These are phyloP conservation scores for Cephaloascus albidus DNA, from an alignment of 805 yeast species.

Conservation along the genomic window DNA sequence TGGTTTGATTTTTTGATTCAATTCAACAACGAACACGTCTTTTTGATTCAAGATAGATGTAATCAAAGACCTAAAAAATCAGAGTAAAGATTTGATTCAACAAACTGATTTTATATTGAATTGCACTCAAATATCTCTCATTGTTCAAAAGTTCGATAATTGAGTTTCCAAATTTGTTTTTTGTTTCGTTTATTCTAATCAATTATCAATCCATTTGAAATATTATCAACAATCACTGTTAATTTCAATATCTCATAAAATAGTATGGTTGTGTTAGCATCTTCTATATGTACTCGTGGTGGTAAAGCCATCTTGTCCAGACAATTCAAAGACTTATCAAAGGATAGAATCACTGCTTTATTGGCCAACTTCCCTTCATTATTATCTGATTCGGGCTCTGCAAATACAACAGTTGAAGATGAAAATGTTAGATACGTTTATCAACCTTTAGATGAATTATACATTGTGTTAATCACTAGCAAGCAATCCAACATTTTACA, in stretches of 20 bases:
- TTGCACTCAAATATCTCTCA: no score
- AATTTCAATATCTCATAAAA: no score
- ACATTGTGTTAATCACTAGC: conserved; percentile 85
- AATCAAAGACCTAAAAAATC: no score
- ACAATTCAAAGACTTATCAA: conserved; percentile 78
- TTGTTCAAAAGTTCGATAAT: no score
- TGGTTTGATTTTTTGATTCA: no score
- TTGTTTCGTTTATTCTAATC: no score
- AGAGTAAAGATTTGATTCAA: no score
- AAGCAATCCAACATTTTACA: conserved; percentile 86
- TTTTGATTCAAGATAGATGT: no score
- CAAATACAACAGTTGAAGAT: conserved; percentile 92
- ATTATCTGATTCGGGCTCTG: conserved; percentile 58
- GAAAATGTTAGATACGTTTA: conserved; percentile 87
- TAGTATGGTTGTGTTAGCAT: conserved; percentile 75
- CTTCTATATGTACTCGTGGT: conserved; percentile 86
- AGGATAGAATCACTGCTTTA: conserved; percentile 78
- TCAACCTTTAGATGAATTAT: conserved; percentile 91
- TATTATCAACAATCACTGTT: no score
- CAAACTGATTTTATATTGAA: no score
- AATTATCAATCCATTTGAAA: no score
- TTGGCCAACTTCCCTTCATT: conserved; percentile 80
- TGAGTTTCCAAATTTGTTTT: no score
- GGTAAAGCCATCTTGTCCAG: conserved; percentile 91
- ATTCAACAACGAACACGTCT: neutral